phyloP scores from a whole-genome alignment of 179 eudicot genomes.

The Silene vulgaris region DNA sequence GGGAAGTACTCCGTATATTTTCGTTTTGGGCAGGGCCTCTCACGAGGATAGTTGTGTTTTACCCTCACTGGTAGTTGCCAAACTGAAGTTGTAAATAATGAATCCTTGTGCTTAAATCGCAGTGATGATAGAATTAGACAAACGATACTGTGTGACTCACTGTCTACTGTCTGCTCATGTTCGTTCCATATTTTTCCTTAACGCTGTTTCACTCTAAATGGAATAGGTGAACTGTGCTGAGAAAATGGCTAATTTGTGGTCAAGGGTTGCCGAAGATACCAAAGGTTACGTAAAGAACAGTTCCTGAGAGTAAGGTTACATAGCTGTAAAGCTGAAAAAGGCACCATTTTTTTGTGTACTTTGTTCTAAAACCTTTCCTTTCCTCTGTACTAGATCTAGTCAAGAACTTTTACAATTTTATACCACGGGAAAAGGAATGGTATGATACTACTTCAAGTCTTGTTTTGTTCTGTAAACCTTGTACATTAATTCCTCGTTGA shows the following conservation, averaged over 20 bases:
- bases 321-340: conserved; percentile 27
- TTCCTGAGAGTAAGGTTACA: conserved; percentile 33
- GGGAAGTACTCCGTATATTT: neutral
- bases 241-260: conserved; percentile 76
- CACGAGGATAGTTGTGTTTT: neutral
- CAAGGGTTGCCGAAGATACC: conserved; percentile 74
- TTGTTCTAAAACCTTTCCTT: conserved; percentile 14
- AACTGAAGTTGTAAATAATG: neutral
- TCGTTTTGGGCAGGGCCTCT: neutral
- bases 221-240: conserved; percentile 65
- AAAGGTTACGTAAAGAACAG: conserved; percentile 46
- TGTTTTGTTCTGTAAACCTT: conserved; percentile 22
- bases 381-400: conserved; percentile 15
- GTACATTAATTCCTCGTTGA: conserved; percentile 16
- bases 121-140: conserved; percentile 7
- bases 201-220: conserved; percentile 16
- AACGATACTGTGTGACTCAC: neutral
- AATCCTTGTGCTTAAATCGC: conserved; percentile 2
- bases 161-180: neutral
- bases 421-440: conserved; percentile 18
- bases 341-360: conserved; percentile 12
- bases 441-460: neutral
- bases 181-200: neutral
- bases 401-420: conserved; percentile 9
- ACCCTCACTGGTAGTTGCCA: neutral